These are phyloP conservation scores for Yamadazyma conglobata DNA, from an alignment of 1,139 yeast genomes.

Conservation along the genomic window DNA sequence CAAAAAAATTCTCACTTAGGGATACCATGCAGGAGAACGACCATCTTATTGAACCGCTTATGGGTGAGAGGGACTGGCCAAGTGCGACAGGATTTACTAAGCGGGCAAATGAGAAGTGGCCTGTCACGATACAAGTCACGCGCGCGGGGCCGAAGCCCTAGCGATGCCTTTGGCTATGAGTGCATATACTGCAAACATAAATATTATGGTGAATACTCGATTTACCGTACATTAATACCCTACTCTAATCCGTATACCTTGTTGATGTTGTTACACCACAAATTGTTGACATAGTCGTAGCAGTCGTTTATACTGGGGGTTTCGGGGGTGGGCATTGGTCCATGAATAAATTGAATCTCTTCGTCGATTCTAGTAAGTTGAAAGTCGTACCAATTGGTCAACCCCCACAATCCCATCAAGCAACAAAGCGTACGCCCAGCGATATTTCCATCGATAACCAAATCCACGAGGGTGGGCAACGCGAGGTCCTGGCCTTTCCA, in stretches of 20 bases:
- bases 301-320: slow-evolving; percentile 8
- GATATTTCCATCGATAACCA: slow-evolving; percentile 20
- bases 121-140: too few species aligned
- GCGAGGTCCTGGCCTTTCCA: slow-evolving; percentile 7
- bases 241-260: slow-evolving; percentile 26
- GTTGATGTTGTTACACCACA: slow-evolving; percentile 20
- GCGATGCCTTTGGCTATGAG: too few species aligned
- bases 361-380: slow-evolving; percentile 11
- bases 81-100: too few species aligned
- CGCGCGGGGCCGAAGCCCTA: too few species aligned
- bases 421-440: slow-evolving; percentile 30
- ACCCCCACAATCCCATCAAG: slow-evolving; percentile 33
- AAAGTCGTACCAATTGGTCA: slow-evolving; percentile 21
- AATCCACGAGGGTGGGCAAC: slow-evolving; percentile 15
- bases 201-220: too few species aligned
- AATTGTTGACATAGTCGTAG: slow-evolving; percentile 5
- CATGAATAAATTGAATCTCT: slow-evolving; percentile 4
- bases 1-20: slow-evolving; percentile 10
- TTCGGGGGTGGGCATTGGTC: slow-evolving; percentile 4
- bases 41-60: too few species aligned
- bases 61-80: too few species aligned
- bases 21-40: slow-evolving; percentile 5
- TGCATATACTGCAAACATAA: too few species aligned
- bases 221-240: too few species aligned
- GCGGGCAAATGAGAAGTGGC: too few species aligned